phyloP scores from a whole-genome alignment of 2,329 filamentous ascomycete species.

The Whalleya microplaca region DNA sequence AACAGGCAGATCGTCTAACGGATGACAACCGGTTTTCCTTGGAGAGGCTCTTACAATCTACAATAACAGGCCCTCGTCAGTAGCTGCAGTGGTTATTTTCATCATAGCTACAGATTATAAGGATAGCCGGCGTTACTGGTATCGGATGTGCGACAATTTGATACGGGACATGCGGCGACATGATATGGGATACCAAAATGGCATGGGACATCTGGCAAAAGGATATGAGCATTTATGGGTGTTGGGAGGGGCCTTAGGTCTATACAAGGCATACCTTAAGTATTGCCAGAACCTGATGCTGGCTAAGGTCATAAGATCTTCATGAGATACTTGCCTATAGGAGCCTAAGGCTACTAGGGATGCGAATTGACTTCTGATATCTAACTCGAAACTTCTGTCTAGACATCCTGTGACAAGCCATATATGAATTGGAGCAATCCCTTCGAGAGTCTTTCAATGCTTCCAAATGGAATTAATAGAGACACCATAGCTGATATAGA shows the following conservation, averaged over 20 bases:
- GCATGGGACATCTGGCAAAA: background rate
- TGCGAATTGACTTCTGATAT: background rate
- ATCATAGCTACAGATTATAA: too few relatives aligned
- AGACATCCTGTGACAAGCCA: too few relatives aligned
- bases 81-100: too few relatives aligned
- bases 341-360: background rate
- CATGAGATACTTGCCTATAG: background rate
- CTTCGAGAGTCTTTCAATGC: too few relatives aligned
- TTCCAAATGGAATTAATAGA: too few relatives aligned
- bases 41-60: constrained; percentile 12
- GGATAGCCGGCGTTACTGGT: too few relatives aligned
- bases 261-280: background rate
- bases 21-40: constrained; percentile 16
- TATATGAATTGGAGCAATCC: too few relatives aligned
- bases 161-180: background rate
- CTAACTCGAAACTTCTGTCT: background rate
- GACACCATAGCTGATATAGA: too few relatives aligned
- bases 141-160: too few relatives aligned
- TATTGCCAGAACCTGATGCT: background rate
- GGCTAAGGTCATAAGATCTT: background rate
- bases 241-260: background rate
- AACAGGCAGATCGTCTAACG: constrained; percentile 19
- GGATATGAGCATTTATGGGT: background rate
- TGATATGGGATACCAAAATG: background rate
- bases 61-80: background rate